Conservation (phyloP, 164 flowering plant species). For the Aristolochia contorta region DNA sequence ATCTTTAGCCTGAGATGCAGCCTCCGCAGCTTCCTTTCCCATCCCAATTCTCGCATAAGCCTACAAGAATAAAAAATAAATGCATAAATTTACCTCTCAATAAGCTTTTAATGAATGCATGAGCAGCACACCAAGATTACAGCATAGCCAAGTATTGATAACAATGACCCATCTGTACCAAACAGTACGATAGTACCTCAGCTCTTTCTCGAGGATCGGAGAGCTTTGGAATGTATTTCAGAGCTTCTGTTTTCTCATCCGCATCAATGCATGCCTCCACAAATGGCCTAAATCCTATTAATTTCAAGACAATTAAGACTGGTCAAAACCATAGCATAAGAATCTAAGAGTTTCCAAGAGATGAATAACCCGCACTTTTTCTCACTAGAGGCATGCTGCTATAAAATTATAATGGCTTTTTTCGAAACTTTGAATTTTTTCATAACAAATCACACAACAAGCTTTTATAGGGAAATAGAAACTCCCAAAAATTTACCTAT, state of each 20-base stretch:
- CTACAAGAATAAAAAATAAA: slow-evolving; percentile 34
- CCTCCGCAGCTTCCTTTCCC: slow-evolving; percentile 99
- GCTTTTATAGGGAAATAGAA: neutral
- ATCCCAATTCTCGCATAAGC: slow-evolving; percentile 90
- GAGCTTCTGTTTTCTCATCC: slow-evolving; percentile 82
- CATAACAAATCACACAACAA: neutral
- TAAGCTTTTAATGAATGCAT: neutral
- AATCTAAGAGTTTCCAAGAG: neutral
- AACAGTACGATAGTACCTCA: slow-evolving; percentile 49
- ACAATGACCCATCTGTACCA: neutral
- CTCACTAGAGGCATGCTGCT: neutral
- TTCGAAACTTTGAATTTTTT: too few species aligned
- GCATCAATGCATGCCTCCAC: slow-evolving; percentile 96
- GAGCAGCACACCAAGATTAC: neutral
- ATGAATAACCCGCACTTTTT: neutral
- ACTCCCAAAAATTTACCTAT: slow-evolving; percentile 42
- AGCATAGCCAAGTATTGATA: neutral
- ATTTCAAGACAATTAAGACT: slow-evolving; percentile 1
- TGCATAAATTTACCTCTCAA: neutral
- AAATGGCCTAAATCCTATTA: slow-evolving; percentile 79
- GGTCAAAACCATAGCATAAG: too few species aligned
- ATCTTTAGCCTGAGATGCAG: slow-evolving; percentile 89
- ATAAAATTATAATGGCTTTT: neutral
- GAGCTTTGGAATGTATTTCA: slow-evolving; percentile 88
- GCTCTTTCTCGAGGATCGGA: slow-evolving; percentile 83